phyloP scores from a whole-genome alignment of 2,329 filamentous ascomycete species.

The Aspergillus tamarii region DNA sequence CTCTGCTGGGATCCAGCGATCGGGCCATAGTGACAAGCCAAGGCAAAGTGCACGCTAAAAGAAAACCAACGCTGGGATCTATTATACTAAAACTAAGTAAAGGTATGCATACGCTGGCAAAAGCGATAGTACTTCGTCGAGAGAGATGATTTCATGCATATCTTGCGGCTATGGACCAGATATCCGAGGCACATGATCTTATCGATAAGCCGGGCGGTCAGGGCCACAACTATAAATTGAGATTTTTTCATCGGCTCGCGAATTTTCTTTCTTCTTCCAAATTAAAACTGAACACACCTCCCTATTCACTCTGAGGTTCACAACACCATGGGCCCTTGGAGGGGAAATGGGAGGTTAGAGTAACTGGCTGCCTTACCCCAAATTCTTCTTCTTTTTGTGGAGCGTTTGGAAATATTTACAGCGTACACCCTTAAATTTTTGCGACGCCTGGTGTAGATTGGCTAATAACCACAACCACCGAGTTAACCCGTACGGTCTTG shows the following conservation, averaged over 20 bases:
- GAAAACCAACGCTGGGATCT: background rate
- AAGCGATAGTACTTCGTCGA: background rate
- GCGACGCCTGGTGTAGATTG: background rate
- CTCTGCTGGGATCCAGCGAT: slow-evolving; percentile 32
- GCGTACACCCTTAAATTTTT: slow-evolving; percentile 26
- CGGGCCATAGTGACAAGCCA: slow-evolving; percentile 16
- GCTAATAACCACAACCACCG: background rate
- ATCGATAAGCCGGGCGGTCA: slow-evolving; percentile 40
- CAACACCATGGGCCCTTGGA: slow-evolving; percentile 44
- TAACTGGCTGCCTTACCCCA: slow-evolving; percentile 50
- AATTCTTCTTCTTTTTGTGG: slow-evolving; percentile 45
- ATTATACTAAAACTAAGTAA: background rate
- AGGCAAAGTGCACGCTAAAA: background rate
- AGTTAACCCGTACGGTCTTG: background rate
- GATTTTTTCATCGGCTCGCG: slow-evolving; percentile 25
- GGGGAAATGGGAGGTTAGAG: slow-evolving; percentile 54
- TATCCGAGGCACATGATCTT: slow-evolving; percentile 26
- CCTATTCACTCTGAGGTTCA: slow-evolving; percentile 52
- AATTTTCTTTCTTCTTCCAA: slow-evolving; percentile 37
- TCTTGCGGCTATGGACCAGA: slow-evolving; percentile 1
- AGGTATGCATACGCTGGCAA: background rate
- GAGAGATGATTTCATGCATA: slow-evolving; percentile 4
- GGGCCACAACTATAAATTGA: slow-evolving; percentile 25
- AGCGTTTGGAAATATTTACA: slow-evolving; percentile 52
- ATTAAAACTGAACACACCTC: slow-evolving; percentile 44